These are phyloP conservation scores for Pseudogymnoascus sp. DNA, from an alignment of 2,329 filamentous ascomycete genomes.

Conservation along the genomic window DNA sequence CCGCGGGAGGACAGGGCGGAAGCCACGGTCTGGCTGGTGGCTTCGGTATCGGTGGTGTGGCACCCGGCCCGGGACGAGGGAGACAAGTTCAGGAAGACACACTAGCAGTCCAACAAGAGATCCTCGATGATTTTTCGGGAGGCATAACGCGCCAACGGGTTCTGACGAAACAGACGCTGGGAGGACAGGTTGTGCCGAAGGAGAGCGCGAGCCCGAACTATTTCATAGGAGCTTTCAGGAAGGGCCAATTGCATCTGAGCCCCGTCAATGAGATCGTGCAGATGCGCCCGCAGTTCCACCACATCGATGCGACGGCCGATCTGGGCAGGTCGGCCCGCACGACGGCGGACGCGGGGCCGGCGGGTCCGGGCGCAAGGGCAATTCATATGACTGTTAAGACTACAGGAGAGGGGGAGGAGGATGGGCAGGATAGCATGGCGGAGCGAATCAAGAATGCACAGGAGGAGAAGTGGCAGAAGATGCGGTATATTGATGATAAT, in stretches of 20 bases:
- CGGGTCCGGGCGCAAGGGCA: slow-evolving; percentile 54
- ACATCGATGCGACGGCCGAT: slow-evolving; percentile 79
- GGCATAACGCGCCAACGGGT: slow-evolving; percentile 65
- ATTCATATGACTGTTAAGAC: slow-evolving; percentile 86
- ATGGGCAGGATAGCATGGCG: slow-evolving; percentile 64
- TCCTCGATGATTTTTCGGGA: slow-evolving; percentile 54
- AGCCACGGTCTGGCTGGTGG: slow-evolving; percentile 66
- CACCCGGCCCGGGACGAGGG: slow-evolving; percentile 27
- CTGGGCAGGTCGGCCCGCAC: slow-evolving; percentile 42
- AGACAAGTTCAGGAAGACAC: slow-evolving; percentile 41
- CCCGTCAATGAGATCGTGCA: slow-evolving; percentile 78
- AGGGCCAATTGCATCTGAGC: slow-evolving; percentile 79
- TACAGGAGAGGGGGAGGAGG: slow-evolving; percentile 58
- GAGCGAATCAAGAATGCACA: slow-evolving; percentile 72
- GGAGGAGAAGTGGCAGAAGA: slow-evolving; percentile 71
- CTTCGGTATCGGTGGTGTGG: slow-evolving; percentile 54
- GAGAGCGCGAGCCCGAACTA: slow-evolving; percentile 59
- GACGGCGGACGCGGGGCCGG: slow-evolving; percentile 28
- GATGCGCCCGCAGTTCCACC: slow-evolving; percentile 85
- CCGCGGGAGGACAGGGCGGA: slow-evolving; percentile 54
- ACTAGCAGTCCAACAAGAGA: slow-evolving; percentile 34
- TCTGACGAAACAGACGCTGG: slow-evolving; percentile 74
- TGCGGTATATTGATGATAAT: slow-evolving; percentile 79
- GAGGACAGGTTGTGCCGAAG: slow-evolving; percentile 67
- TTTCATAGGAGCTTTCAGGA: slow-evolving; percentile 87